Evolutionary conservation across 345 rosid genomes (phyloP).

Genomic region (Camelina laxa): DNA sequence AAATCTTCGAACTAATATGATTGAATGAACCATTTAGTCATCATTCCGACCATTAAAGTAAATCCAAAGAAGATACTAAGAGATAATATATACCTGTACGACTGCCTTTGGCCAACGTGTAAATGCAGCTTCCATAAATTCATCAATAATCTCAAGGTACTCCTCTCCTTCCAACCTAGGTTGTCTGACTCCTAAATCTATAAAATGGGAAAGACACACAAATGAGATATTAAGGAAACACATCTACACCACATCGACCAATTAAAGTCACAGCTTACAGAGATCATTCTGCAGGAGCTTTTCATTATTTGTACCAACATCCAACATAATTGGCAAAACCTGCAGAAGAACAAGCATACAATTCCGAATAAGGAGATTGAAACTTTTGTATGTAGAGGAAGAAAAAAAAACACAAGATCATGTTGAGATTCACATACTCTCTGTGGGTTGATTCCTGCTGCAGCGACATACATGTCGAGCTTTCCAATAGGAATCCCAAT

Average conservation of each 20-base stretch:
- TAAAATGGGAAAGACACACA: constrained; percentile 33
- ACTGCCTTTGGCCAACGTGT: constrained; percentile 98
- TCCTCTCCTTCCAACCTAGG: constrained; percentile 97
- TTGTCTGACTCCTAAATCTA: constrained; percentile 90
- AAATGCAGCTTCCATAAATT: constrained; percentile 93
- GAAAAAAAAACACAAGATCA: not conserved
- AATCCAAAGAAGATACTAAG: constrained; percentile 31
- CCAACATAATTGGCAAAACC: constrained; percentile 95
- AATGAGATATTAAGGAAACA: constrained; percentile 24
- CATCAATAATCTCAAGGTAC: constrained; percentile 84
- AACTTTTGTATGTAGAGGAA: not conserved
- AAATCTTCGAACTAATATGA: constrained; percentile 88
- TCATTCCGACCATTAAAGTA: constrained; percentile 20
- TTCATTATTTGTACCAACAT: constrained; percentile 94
- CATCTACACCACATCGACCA: constrained; percentile 27
- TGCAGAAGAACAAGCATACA: constrained; percentile 40
- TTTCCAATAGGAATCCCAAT: constrained; percentile 97
- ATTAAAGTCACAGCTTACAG: constrained; percentile 60
- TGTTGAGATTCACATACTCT: constrained; percentile 55
- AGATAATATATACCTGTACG: constrained; percentile 68
- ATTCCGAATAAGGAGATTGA: constrained; percentile 28
- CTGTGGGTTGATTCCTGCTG: constrained; percentile 98
- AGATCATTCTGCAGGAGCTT: constrained; percentile 84
- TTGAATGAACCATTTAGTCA: constrained; percentile 43
- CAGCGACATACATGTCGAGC: constrained; percentile 98